Percentiles rank a stretch among this genome's conserved stretches.
These are phyloP conservation scores for Gnomoniopsis sp. DNA, from an alignment of 2,329 filamentous ascomycete genomes.

Conservation along the genomic window DNA sequence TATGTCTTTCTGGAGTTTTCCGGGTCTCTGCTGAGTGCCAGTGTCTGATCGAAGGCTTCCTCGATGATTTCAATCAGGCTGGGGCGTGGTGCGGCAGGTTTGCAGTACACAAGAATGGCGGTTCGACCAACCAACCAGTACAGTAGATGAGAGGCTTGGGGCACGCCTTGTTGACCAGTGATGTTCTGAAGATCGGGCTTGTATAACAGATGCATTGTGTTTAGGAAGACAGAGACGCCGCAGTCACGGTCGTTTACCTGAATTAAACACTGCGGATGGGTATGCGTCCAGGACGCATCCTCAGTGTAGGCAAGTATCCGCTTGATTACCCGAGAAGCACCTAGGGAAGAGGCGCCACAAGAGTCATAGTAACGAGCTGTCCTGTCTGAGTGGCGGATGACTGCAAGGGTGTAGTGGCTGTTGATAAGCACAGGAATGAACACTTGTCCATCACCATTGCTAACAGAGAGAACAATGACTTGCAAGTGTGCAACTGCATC, in stretches of 20 bases:
- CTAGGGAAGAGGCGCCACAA: no score
- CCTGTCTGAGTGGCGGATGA: no score
- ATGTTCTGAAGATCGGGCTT: not conserved
- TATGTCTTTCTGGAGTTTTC: no score
- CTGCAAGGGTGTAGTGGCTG: no score
- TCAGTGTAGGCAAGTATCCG: not conserved
- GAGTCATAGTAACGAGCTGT: no score
- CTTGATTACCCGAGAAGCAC: not conserved
- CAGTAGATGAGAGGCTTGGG: not conserved
- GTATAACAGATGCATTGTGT: not conserved
- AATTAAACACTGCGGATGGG: not conserved
- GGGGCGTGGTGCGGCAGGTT: not conserved
- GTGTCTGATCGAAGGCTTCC: not conserved
- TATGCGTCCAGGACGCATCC: not conserved
- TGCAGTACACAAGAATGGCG: not conserved
- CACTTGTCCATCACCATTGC: no score
- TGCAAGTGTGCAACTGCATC: no score
- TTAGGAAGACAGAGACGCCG: not conserved
- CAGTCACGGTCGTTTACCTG: not conserved
- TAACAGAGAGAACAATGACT: no score
- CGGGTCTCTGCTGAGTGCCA: no score
- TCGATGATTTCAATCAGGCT: not conserved
- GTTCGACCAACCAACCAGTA: not conserved
- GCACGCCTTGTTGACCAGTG: not conserved
- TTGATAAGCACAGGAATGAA: no score